phyloP scores from a whole-genome alignment of 2,329 filamentous ascomycete species.

The Ambrosiella xylebori region DNA sequence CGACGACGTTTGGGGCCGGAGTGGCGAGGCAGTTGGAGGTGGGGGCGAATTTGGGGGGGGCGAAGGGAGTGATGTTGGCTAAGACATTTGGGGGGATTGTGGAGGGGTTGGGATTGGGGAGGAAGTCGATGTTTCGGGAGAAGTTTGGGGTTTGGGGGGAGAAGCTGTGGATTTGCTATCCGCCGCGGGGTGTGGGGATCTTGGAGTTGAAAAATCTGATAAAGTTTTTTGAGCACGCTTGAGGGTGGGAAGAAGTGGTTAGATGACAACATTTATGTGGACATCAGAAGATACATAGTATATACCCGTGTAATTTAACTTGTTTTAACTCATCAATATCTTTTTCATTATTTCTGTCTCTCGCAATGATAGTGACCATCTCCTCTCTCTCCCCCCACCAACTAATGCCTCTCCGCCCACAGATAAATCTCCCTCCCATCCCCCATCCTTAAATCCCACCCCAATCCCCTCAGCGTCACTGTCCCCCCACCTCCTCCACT shows the following conservation, averaged over 20 bases:
- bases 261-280: not conserved
- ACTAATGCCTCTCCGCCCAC: not conserved
- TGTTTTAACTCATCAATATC: not conserved
- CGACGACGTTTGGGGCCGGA: conserved; percentile 74
- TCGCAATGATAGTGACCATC: too few species aligned
- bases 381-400: not conserved
- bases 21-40: conserved; percentile 57
- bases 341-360: not conserved
- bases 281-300: too few species aligned
- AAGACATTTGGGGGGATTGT: conserved; percentile 70
- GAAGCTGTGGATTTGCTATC: conserved; percentile 78
- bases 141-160: conserved; percentile 79
- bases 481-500: not conserved
- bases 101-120: conserved; percentile 62
- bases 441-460: not conserved
- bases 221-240: conserved; percentile 70
- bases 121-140: conserved; percentile 77
- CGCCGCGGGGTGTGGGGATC: conserved; percentile 66
- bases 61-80: conserved; percentile 64
- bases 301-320: not conserved
- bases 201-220: conserved; percentile 71
- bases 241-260: not conserved
- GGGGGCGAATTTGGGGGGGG: conserved; percentile 65
- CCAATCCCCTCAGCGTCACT: not conserved
- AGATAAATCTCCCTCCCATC: not conserved